These are phyloP conservation scores for Termitomyces heimii DNA, from an alignment of 768 basidiomycete genomes.

Conservation along the genomic window DNA sequence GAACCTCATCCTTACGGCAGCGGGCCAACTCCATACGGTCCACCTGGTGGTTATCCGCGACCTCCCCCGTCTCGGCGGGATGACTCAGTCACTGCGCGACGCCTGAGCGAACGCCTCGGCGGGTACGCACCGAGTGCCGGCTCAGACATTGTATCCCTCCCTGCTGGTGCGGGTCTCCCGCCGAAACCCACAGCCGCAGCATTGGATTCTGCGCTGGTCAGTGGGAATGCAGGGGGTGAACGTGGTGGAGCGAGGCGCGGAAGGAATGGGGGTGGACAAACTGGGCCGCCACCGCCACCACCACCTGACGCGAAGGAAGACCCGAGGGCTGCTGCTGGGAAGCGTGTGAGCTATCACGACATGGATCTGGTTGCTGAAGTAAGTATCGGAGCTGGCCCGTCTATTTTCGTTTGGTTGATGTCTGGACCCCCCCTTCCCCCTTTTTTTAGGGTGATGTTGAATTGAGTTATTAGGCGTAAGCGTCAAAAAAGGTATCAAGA, in stretches of 20 bases:
- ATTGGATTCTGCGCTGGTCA: constrained; percentile 45
- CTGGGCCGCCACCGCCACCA: constrained; percentile 64
- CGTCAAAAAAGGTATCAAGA: not conserved
- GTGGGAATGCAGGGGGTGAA: constrained; percentile 39
- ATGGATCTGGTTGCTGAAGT: constrained; percentile 91
- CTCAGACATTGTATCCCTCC: constrained; percentile 30
- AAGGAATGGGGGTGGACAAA: constrained; percentile 27
- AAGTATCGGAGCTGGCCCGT: constrained; percentile 10
- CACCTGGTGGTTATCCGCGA: constrained; percentile 28
- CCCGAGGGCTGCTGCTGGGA: constrained; percentile 83
- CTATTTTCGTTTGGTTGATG: not conserved
- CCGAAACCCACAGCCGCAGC: constrained; percentile 64
- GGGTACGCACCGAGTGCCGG: constrained; percentile 56
- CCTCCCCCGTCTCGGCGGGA: constrained; percentile 46
- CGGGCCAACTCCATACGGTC: constrained; percentile 31
- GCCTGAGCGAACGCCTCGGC: constrained; percentile 76
- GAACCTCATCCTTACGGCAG: constrained; percentile 36
- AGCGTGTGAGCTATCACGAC: constrained; percentile 90
- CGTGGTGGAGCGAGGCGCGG: constrained; percentile 30
- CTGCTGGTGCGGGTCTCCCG: constrained; percentile 70
- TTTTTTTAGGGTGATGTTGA: constrained; percentile 52
- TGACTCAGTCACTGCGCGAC: constrained; percentile 51
- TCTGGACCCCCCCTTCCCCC: constrained; percentile 7
- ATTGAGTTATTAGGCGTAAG: constrained; percentile 36
- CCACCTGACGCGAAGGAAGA: constrained; percentile 90